Evolutionary conservation across 768 basidiomycete species (phyloP).

Genomic region (Butyriboletus loyo): DNA sequence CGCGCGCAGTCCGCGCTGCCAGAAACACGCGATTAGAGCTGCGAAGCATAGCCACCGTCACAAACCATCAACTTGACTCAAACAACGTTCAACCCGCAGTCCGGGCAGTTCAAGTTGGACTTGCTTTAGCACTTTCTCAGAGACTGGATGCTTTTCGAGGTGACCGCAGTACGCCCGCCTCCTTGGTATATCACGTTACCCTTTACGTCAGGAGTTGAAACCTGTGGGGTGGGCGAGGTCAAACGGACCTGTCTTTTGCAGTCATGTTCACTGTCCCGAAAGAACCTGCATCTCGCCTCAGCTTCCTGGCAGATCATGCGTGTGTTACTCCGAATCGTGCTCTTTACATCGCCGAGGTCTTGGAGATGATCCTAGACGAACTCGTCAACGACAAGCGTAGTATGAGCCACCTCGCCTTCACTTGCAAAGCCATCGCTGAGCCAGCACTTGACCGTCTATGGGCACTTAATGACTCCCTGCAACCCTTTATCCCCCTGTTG

Average conservation of each 20-base stretch:
- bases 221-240: neutral
- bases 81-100: too few species aligned
- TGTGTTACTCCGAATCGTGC: constrained; percentile 1
- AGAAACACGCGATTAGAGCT: constrained; percentile 24
- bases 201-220: constrained; percentile 9
- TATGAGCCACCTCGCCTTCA: constrained; percentile 16
- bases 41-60: constrained; percentile 28
- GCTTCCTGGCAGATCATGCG: neutral
- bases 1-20: constrained; percentile 2
- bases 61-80: too few species aligned
- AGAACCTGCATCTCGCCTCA: neutral
- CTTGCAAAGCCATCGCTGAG: constrained; percentile 20
- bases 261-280: constrained; percentile 2
- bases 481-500: constrained; percentile 22
- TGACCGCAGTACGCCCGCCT: neutral
- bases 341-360: constrained; percentile 19
- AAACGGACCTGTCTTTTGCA: neutral
- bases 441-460: constrained; percentile 25
- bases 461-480: constrained; percentile 22
- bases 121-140: too few species aligned
- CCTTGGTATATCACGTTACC: neutral
- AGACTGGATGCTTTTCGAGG: neutral
- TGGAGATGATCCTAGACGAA: constrained; percentile 23
- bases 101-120: neutral
- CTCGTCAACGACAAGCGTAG: constrained; percentile 16